These are phyloP conservation scores for Yarrowia keelungensis DNA, from an alignment of 805 yeast species.

Conservation along the genomic window DNA sequence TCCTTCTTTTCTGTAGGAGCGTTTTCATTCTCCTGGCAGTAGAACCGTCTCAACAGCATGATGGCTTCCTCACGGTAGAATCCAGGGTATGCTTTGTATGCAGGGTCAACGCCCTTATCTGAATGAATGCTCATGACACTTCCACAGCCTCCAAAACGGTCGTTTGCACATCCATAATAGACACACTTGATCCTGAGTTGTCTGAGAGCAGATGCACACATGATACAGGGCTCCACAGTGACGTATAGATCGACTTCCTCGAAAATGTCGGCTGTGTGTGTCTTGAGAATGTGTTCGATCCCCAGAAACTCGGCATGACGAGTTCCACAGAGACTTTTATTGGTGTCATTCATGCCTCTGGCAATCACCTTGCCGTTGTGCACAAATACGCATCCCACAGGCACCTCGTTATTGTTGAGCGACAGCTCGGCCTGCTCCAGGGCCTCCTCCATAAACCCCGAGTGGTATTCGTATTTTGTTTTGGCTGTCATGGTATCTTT, in stretches of 20 bases:
- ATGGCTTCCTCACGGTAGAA: constrained; percentile 82
- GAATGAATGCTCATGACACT: constrained; percentile 70
- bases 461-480: constrained; percentile 30
- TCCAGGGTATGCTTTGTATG: constrained; percentile 76
- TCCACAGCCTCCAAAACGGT: constrained; percentile 96
- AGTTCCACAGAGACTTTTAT: constrained; percentile 67
- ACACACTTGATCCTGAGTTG: constrained; percentile 79
- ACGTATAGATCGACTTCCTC: constrained; percentile 76
- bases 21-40: constrained; percentile 79
- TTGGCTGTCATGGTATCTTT: background rate
- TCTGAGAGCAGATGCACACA: constrained; percentile 93
- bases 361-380: constrained; percentile 63
- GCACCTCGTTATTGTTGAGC: constrained; percentile 72
- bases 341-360: constrained; percentile 85
- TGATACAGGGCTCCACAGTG: constrained; percentile 96
- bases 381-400: constrained; percentile 82
- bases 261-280: constrained; percentile 52
- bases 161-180: constrained; percentile 92
- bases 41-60: constrained; percentile 78
- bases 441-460: constrained; percentile 51
- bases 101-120: constrained; percentile 51
- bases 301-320: constrained; percentile 93
- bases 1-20: constrained; percentile 78
- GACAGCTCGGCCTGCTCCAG: constrained; percentile 65
- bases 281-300: constrained; percentile 59